Evolutionary conservation across 2,329 filamentous ascomycete genomes (phyloP), one percentile per base, ranked within the genome.

Genomic region (Ophiostoma tasmaniense): DNA sequence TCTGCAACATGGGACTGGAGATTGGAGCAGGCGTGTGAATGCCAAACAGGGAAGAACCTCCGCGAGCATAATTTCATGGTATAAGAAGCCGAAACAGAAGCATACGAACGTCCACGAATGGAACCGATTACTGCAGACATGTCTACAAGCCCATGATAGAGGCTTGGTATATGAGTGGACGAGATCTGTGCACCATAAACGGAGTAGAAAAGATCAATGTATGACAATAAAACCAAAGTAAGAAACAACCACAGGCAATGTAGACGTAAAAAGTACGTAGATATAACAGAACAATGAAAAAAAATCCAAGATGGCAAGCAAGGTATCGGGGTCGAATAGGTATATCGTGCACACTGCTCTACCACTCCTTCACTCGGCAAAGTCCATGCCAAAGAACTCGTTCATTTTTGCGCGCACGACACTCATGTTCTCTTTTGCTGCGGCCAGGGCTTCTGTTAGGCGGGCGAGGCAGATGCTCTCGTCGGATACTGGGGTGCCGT

Each of bases 341-440:
- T 30, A 30, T 61, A 30, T 28, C 14, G 25, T 10, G 22, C 8
- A 25, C 22, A 22, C n/a, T 55, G 17, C 22, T 55, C 3, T 55
- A 8, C 50, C 10, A 3, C n/a, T n/a, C 6, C 14, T 35, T 39
- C 14, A 42, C 22, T 42, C 37, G 35, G 22, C 35, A 28, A n/a
- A 3, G n/a, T 28, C 64, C 64, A 45, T 30, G 64, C 64, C 64
- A 20, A 65, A 97, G 78, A 92, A 96, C 73, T 84, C 80, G 76
- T 82, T 85, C 76, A 99, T 84, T 70, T 87, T 83, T 72, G 80
- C 83, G 79, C 93, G 88, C 66, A 90, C 90, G 68, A 91, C 89
- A 64, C 82, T 78, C 78, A 93, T 97, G 75, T 96, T 93, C 71
- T 81, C 78, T 82, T 93, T 93, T 71, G 92, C 90, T 64, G 85